Evolutionary conservation across 2,329 filamentous ascomycete genomes (phyloP), one percentile per base, ranked within the genome.

Genomic region (Tolypocladium amazonense): DNA sequence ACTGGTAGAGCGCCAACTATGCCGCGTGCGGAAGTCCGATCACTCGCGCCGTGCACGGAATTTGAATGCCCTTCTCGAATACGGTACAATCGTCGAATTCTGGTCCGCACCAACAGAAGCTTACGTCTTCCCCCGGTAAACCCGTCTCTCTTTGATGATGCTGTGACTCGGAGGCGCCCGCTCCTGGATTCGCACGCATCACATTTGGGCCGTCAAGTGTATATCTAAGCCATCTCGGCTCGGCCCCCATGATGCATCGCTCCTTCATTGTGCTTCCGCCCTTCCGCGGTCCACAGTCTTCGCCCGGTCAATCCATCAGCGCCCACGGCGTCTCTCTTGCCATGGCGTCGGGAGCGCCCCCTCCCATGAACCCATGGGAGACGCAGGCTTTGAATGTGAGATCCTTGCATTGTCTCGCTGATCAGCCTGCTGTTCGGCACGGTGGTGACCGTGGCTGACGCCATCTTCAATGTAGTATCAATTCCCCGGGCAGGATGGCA

Each of bases 341-440:
- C 56, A 62, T 63, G 61, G 56, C 56, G n/a, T 65, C 63, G n/a
- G 53, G 50, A 39, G 57, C 58, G 39, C 59, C 62, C 4, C 58
- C 63, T 15, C 64, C 60, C 27, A 68, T 74, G 66, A 74, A 74
- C 57, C 62, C 71, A 0, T 74, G 73, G 73, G 73, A 75, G 62
- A 56, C 58, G 6, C 67, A 66, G 30, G 73, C 73, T n/a, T 58
- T 75, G 20, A 62, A 70, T 27, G 76, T 77, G 64, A 58, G 72
- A 62, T 7, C 56, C 27, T 15, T 20, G 23, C 23, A 11, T 18
- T 2, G 20, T n/a, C 38, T n/a, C 20, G 38, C 20, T 35, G 15
- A 12, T 59, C 27, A 23, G 50, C 50, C 18, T 52, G 20, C 35
- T 20, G 8, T 56, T 11, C 23, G 15, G 30, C 23, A n/a, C 25